phyloP scores from a whole-genome alignment of 2,329 filamentous ascomycete species.

The Aspergillus sp. region DNA sequence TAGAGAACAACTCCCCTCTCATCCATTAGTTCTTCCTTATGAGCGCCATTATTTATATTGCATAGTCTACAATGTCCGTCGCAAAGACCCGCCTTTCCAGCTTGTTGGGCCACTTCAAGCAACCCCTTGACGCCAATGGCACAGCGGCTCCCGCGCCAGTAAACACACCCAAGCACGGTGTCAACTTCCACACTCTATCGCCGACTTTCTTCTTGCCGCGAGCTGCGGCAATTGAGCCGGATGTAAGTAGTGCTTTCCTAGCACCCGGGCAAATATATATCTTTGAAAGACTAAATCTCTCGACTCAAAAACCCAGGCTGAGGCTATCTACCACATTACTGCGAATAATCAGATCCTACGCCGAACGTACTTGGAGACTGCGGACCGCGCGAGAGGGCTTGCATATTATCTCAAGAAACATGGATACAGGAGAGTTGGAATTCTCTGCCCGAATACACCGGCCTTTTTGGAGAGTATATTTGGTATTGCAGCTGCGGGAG shows the following conservation, averaged over 20 bases:
- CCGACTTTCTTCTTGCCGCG: constrained; percentile 87
- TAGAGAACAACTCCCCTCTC: neutral
- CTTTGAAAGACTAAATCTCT: neutral
- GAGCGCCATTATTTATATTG: neutral
- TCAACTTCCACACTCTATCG: constrained; percentile 66
- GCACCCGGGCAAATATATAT: neutral
- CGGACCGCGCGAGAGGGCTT: constrained; percentile 83
- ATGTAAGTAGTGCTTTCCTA: constrained; percentile 51
- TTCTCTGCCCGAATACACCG: constrained; percentile 90
- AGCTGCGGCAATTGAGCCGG: constrained; percentile 84
- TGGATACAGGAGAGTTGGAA: constrained; percentile 75
- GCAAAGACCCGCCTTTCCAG: constrained; percentile 34
- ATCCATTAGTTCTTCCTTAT: neutral
- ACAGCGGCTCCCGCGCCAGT: constrained; percentile 17
- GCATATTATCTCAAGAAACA: constrained; percentile 84
- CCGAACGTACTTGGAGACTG: constrained; percentile 78
- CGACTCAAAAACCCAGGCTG: constrained; percentile 53
- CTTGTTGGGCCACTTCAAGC: constrained; percentile 35
- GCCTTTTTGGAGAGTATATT: constrained; percentile 92
- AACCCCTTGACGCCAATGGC: constrained; percentile 29
- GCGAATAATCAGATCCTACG: constrained; percentile 74
- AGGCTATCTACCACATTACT: constrained; percentile 85
- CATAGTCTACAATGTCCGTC: constrained; percentile 29
- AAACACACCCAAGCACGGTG: constrained; percentile 33
- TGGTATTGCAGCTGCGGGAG: constrained; percentile 81